Conservation (phyloP, 169 alveolate genomes). For the Plasmodium berghei region DNA sequence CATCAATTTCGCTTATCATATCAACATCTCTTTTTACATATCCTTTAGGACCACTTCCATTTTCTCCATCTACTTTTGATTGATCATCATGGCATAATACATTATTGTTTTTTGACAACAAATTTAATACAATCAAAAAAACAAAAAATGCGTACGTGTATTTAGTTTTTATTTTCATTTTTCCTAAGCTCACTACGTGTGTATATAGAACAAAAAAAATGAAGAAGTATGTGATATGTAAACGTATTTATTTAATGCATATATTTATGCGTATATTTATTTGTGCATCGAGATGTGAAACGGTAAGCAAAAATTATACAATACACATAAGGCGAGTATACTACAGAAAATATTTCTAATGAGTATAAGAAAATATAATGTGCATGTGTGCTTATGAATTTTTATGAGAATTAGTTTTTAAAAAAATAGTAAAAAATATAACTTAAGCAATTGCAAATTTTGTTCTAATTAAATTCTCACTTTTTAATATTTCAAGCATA, state of each 20-base stretch:
- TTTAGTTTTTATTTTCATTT: slow-evolving; percentile 35
- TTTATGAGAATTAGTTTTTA: no score
- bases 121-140: slow-evolving; percentile 4
- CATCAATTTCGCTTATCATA: slow-evolving; percentile 31
- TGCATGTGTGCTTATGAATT: no score
- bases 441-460: no score
- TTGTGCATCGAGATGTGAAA: no score
- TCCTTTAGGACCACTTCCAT: background rate
- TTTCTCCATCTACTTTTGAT: slow-evolving; percentile 4
- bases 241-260: background rate
- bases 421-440: no score
- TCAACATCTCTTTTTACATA: slow-evolving; percentile 40
- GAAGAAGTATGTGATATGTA: background rate
- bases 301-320: no score
- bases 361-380: no score
- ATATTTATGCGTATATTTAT: no score
- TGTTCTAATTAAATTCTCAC: no score
- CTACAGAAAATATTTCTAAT: no score
- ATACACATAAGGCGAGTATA: no score
- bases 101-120: slow-evolving; percentile 10
- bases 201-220: background rate
- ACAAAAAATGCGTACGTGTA: slow-evolving; percentile 14
- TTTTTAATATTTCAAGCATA: no score
- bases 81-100: slow-evolving; percentile 17
- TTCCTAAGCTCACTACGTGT: background rate